Base-by-base conservation (phyloP, 2,329 filamentous ascomycete genomes). In the Nemania diffusa region DNA sequence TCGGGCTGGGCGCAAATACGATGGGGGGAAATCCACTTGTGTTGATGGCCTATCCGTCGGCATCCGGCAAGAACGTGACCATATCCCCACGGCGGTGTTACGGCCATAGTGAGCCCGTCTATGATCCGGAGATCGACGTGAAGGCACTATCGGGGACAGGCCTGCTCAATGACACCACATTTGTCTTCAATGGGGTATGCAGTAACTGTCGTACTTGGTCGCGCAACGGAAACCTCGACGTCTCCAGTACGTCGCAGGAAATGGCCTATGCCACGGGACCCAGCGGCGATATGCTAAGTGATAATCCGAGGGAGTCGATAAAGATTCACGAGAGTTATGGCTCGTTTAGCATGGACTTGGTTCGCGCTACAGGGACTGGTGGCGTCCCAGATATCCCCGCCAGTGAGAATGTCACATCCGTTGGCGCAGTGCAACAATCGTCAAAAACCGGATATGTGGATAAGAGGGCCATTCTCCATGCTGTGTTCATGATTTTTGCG, bases 261-360 rank as follows among this genome's bases (percentile, higher is more conserved):
- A 87, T 85, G 77, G 84, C 89, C 62, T 90, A 84, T 73, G 88
- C 86, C 20, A 78, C 84, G 24, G 88, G 88, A 0, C 84, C 85
- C 5, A 72, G 74, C n/a, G 82, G 81, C 44, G 72, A 76, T 17
- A 77, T 84, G 27, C 74, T 77, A 24, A 84, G 81, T 62, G 78
- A 88, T 70, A 78, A 79, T 40, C 59, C 73, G 1, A 77, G 78
- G 11, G 84, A 84, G 0, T 78, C 78, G 11, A 79, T 89, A 62
- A 82, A 82, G 72, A 82, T 84, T 48, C 88, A 90, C 74, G 74
- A 78, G 48, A 81, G 80, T 51, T 87, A 85, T 70, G 87, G 88
- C 51, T 75, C 77, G 6, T 90, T 90, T 75, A 80, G 77, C 1
- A 83, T 90, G 75, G 83, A 90, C 74, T 79, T 90, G 76, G 79